Evolutionary conservation across 192 early-diverging fungal species (phyloP).

Genomic region (Neocallimastix lanati): DNA sequence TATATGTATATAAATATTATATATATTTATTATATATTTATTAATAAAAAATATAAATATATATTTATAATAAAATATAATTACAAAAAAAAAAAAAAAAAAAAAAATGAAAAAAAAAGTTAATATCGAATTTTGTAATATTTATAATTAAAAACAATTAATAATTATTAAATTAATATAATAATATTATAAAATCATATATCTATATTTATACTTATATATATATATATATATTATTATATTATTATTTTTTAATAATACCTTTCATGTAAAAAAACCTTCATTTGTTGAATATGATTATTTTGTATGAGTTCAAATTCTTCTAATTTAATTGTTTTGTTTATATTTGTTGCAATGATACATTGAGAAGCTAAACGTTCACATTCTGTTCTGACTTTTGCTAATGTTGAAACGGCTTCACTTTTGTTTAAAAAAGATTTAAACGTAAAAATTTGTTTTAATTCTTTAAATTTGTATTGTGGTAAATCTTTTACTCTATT

Average conservation of each 20-base stretch:
- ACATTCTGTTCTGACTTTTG: conserved; percentile 29
- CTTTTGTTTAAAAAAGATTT: conserved; percentile 28
- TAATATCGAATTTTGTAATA: too few species aligned
- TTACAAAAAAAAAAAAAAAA: too few species aligned
- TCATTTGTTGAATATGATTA: conserved; percentile 26
- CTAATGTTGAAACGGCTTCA: conserved; percentile 27
- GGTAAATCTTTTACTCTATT: conserved; percentile 6
- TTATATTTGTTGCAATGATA: conserved; percentile 8
- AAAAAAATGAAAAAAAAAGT: too few species aligned
- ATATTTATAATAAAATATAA: too few species aligned
- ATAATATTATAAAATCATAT: too few species aligned
- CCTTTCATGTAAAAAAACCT: conserved; percentile 25
- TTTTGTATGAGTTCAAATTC: conserved; percentile 39
- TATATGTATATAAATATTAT: neutral
- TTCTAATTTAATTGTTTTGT: conserved; percentile 31
- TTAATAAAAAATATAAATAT: too few species aligned
- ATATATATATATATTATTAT: neutral
- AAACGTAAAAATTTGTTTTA: conserved; percentile 19
- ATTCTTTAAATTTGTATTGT: conserved; percentile 17
- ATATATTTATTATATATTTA: conserved; percentile 6
- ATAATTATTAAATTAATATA: too few species aligned
- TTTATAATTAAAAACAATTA: too few species aligned
- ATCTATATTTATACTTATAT: neutral
- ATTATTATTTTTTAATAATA: conserved; percentile 6
- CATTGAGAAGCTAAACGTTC: conserved; percentile 13